Evolutionary conservation across 495 filamentous ascomycete genomes (phyloP), one percentile per base, ranked within the genome.

Genomic region (Aspergillus affinis): DNA sequence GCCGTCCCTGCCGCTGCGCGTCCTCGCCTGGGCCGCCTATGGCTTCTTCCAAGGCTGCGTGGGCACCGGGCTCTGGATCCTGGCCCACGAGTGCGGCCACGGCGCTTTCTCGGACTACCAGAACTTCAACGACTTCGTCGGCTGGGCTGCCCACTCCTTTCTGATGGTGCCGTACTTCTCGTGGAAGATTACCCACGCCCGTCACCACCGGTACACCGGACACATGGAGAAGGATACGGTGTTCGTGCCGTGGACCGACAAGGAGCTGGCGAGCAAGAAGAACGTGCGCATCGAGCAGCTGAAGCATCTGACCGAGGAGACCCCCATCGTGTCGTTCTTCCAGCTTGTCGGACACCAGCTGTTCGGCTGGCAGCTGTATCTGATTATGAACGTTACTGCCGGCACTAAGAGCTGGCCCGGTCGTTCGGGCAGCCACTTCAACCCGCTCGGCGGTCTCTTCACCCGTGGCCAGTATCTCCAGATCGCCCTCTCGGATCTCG

Each of bases 31-130:
- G 88, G 81, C 75, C 15, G 61, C 78, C 20, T 93, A 95, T 69
- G 84, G 87, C 44, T 78, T 92, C 71, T 57, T 88, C 26, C 89
- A 93, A 70, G 90, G 91, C 48, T 81, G 91, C 32, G 88, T 89
- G 69, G 88, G 82, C 54, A 93, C 91, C 29, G 91, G 90, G 51
- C 66, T 91, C 23, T 95, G 91, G 91, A 88, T 94, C 50, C 75
- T 95, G 49, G 90, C 90, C 19, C 91, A 94, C 73, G 91, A 95
- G 77, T 94, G 90, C 70, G 91, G 91, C 61, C 91, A 96, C 63
- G 84, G 86, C 47, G 82, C 86, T 6, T 91, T 91, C 80, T 90
- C 88, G 7, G 67, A 78, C 5, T 82, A 78, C 63, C 80, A 82
- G 61, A 69, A 45, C 27, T 72, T 90, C 36, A 91, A 91, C 63